Base-by-base conservation (phyloP, 2,329 filamentous ascomycete species). In the Aspergillus sp. region DNA sequence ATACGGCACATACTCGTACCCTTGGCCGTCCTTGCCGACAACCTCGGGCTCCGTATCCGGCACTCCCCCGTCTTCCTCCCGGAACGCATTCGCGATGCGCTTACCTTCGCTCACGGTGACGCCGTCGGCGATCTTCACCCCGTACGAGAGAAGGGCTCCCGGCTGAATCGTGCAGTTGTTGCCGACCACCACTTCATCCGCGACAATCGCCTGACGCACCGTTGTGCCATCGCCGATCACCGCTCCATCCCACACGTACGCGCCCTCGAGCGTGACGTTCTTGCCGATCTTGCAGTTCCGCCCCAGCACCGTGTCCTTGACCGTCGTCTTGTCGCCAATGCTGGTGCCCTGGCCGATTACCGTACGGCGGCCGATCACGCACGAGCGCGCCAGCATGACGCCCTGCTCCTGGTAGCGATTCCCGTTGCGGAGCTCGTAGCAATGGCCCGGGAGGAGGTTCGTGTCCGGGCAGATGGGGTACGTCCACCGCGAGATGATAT, bases 401-500 rank as follows among this genome's bases (percentile, higher is more conserved):
- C 86, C 86, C 51, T 88, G 83, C 71, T 97, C 92, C 58, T 89
- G 84, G 65, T 91, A 92, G 17, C 91, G 80, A 34, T 85, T 85
- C 23, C 88, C 83, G 54, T 84, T 85, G 53, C 83, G 80, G 50
- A 87, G 79, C 58, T 84, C 83, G 71, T 94, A 97, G 1, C 84
- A 85, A 61, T 96, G 89, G 40, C 84, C 87, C 1, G 84, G 82
- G 2, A 94, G 76, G 19, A 97, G 75, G 65, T 97, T 97, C 67
- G 86, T 92, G 67, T 97, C 92, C 2, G 93, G 93, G 52, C 90
- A 88, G 40, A 97, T 81, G 1, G 94, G 93, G 64, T 91, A 94
- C 9, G 91, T 87, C 90, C 91, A 96, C 53, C 92, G 82, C 45
- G 85, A 85, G 13, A 96, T 79, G n/a, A 97, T 82, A 67, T 97